These are phyloP conservation scores for Letharia columbiana DNA, from an alignment of 495 filamentous ascomycete genomes.

Conservation along the genomic window DNA sequence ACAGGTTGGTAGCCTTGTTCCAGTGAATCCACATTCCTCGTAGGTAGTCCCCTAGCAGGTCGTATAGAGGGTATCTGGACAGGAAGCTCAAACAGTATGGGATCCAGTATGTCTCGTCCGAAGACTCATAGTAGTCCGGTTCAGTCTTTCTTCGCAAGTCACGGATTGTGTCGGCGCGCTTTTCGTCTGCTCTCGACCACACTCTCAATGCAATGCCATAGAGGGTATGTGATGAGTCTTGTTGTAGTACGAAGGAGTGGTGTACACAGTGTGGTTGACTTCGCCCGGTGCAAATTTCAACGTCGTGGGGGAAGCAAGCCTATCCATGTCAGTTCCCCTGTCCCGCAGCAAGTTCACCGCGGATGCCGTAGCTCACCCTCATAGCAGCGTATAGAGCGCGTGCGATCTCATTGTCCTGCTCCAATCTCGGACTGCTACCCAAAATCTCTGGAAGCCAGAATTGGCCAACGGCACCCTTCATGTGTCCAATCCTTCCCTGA, in stretches of 20 bases:
- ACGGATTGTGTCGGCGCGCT: conserved; percentile 94
- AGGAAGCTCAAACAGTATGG: conserved; percentile 98
- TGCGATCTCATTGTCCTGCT: conserved; percentile 97
- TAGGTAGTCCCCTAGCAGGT: conserved; percentile 91
- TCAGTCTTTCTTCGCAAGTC: conserved; percentile 91
- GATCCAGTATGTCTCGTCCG: conserved; percentile 98
- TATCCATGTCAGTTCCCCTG: conserved; percentile 31
- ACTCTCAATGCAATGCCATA: conserved; percentile 97
- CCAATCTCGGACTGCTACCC: conserved; percentile 89
- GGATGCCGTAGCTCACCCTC: conserved; percentile 58
- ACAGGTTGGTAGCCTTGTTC: conserved; percentile 99
- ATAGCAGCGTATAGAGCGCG: conserved; percentile 86
- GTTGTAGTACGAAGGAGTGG: conserved; percentile 94
- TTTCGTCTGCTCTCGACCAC: conserved; percentile 97
- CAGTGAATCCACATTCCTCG: conserved; percentile 99
- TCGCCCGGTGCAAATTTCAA: conserved; percentile 93
- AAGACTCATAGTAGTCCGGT: conserved; percentile 87
- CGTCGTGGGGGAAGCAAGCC: conserved; percentile 98
- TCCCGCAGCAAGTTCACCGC: conserved; percentile 1
- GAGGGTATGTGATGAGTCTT: conserved; percentile 95
- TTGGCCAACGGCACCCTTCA: conserved; percentile 94
- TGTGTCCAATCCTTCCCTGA: conserved; percentile 96
- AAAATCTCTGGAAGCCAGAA: conserved; percentile 98
- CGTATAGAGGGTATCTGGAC: conserved; percentile 95
- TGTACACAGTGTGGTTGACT: conserved; percentile 96